These are phyloP conservation scores for Thyridium curvatum DNA, from an alignment of 2,329 filamentous ascomycete genomes.

Conservation along the genomic window DNA sequence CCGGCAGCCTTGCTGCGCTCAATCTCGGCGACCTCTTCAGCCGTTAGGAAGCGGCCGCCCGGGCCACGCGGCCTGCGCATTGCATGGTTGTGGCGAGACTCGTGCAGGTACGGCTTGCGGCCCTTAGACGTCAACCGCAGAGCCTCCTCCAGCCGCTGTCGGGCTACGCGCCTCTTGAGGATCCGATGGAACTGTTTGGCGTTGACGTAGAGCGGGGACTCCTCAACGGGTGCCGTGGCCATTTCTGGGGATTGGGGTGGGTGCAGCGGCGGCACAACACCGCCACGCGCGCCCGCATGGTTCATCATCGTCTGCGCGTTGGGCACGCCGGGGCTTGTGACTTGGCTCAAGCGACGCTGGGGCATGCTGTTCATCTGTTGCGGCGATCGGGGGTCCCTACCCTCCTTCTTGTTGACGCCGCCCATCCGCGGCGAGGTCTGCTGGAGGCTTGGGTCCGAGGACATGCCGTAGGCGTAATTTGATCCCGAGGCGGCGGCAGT, in stretches of 20 bases:
- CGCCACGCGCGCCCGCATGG: conserved; percentile 46
- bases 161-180: conserved; percentile 84
- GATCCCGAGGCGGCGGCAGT: conserved; percentile 88
- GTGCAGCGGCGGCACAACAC: conserved; percentile 53
- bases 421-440: conserved; percentile 74
- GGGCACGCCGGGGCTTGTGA: conserved; percentile 67
- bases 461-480: conserved; percentile 60
- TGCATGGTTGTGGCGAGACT: conserved; percentile 95
- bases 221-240: conserved; percentile 66
- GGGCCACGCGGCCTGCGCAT: conserved; percentile 94
- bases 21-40: conserved; percentile 89
- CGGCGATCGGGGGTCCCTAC: conserved; percentile 67
- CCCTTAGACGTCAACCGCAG: conserved; percentile 89
- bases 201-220: conserved; percentile 95
- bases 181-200: conserved; percentile 99
- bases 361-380: conserved; percentile 60
- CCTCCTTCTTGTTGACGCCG: conserved; percentile 62
- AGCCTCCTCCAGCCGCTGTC: conserved; percentile 90
- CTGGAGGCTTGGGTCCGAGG: conserved; percentile 61
- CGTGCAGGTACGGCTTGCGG: conserved; percentile 93
- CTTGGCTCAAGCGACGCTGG: conserved; percentile 67
- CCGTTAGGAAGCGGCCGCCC: conserved; percentile 90
- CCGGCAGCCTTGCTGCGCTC: conserved; percentile 54
- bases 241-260: conserved; percentile 75
- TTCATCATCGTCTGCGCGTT: conserved; percentile 72